Conservation (phyloP, 2,329 filamentous ascomycete genomes). For the Fusarium irregulare region DNA sequence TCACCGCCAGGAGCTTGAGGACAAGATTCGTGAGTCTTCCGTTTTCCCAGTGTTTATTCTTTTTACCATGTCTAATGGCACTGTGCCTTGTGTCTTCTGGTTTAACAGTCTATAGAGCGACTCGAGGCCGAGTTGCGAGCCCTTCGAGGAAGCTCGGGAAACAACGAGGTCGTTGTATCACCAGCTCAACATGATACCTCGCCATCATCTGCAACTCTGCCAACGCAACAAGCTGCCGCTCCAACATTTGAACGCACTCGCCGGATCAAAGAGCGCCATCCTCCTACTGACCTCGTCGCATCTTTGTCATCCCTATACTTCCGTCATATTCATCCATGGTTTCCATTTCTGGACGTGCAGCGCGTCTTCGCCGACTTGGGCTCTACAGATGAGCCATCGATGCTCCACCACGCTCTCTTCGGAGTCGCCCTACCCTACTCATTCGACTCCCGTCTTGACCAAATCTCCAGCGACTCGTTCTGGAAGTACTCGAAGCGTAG, state of each 20-base stretch:
- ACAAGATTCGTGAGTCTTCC: background rate
- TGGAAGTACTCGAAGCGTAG: slow-evolving; percentile 5
- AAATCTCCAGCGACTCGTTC: background rate
- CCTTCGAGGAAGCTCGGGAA: background rate
- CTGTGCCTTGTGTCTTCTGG: too few relatives aligned
- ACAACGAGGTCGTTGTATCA: background rate
- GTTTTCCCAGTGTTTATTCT: too few relatives aligned
- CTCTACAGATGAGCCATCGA: background rate
- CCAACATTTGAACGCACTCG: background rate
- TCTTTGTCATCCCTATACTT: background rate
- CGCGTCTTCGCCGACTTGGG: slow-evolving; percentile 1
- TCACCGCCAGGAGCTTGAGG: background rate
- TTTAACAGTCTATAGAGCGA: background rate
- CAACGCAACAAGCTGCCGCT: background rate
- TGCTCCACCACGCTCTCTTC: background rate
- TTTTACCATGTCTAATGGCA: too few relatives aligned
- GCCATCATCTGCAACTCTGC: background rate
- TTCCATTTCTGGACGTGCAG: slow-evolving; percentile 1
- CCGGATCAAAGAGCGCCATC: background rate
- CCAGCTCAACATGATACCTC: background rate
- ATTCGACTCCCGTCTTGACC: slow-evolving; percentile 1
- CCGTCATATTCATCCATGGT: slow-evolving; percentile 1
- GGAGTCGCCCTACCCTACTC: background rate
- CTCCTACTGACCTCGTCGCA: background rate
- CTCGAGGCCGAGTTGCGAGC: background rate